Evolutionary conservation across 768 basidiomycete genomes (phyloP).

Genomic region (Boletus sensibilis): DNA sequence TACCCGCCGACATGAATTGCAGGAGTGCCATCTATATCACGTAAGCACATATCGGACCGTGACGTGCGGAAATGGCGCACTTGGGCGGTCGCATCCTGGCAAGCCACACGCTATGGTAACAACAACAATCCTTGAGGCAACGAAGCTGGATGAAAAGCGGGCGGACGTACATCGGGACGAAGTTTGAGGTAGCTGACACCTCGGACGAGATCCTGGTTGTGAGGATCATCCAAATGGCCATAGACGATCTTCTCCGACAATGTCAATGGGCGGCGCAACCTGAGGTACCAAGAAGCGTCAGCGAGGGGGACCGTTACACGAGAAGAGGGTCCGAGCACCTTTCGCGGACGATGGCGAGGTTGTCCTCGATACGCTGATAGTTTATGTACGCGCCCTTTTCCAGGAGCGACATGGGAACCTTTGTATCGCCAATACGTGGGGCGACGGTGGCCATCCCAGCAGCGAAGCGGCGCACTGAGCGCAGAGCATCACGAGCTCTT

Average conservation of each 20-base stretch:
- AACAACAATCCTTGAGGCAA: constrained; percentile 8
- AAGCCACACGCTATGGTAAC: constrained; percentile 77
- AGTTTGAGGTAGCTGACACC: constrained; percentile 96
- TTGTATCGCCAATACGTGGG: constrained; percentile 82
- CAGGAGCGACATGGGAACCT: constrained; percentile 85
- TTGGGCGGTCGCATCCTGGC: constrained; percentile 90
- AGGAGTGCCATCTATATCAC: constrained; percentile 89
- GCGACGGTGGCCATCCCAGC: constrained; percentile 81
- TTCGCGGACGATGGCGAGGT: constrained; percentile 82
- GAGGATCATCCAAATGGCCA: constrained; percentile 95
- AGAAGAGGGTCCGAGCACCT: constrained; percentile 48
- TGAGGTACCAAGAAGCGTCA: constrained; percentile 30
- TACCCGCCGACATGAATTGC: constrained; percentile 99
- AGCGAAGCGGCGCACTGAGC: constrained; percentile 50
- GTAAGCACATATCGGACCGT: constrained; percentile 22
- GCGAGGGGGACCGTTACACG: too few relatives aligned
- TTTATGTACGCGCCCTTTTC: constrained; percentile 85
- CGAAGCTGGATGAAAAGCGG: neutral
- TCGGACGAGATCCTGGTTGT: constrained; percentile 85
- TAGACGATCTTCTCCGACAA: constrained; percentile 97
- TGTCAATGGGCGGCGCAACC: constrained; percentile 87
- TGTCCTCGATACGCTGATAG: constrained; percentile 98
- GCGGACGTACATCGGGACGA: constrained; percentile 83
- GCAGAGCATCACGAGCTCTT: constrained; percentile 52
- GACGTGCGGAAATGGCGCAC: constrained; percentile 39